phyloP scores from a whole-genome alignment of 805 yeast species.

The Saccharomycopsis olivae region DNA sequence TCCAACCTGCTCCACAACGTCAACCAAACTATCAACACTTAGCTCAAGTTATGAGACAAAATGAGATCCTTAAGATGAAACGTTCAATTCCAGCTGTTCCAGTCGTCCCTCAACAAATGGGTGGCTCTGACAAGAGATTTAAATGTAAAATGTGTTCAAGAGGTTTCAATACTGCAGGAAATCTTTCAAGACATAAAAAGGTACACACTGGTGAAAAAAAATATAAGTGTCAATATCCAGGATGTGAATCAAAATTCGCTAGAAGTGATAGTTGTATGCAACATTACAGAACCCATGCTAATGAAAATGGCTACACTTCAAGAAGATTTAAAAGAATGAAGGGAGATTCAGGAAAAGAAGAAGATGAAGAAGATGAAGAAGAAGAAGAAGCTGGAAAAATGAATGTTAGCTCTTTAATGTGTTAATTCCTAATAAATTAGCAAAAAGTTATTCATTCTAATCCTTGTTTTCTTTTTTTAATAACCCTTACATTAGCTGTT shows the following conservation, averaged over 20 bases:
- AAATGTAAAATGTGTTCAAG: conserved; percentile 30
- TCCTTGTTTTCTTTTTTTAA: too few relatives aligned
- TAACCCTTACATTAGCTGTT: too few relatives aligned
- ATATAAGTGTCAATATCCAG: conserved; percentile 55
- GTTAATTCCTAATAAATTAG: too few relatives aligned
- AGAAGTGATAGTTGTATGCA: conserved; percentile 19
- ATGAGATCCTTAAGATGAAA: background rate
- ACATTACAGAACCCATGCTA: conserved; percentile 19
- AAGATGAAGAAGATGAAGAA: conserved; percentile 6
- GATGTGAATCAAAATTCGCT: conserved; percentile 21
- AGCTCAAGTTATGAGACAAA: conserved; percentile 7
- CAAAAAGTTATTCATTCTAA: too few relatives aligned
- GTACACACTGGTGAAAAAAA: conserved; percentile 72
- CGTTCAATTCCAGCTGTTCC: background rate
- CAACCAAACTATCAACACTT: conserved; percentile 3
- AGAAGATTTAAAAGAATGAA: conserved; percentile 18
- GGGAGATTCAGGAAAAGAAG: background rate
- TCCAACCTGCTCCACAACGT: background rate
- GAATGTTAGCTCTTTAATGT: conserved; percentile 4
- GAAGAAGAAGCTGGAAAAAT: conserved; percentile 2
- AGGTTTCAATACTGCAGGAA: conserved; percentile 61
- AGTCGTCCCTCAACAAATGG: background rate
- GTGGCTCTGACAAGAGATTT: conserved; percentile 15
- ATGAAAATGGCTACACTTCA: conserved; percentile 18
- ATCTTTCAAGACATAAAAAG: conserved; percentile 60